These are phyloP conservation scores for Diaporthe citriasiana DNA, from an alignment of 2,329 filamentous ascomycete species.

Conservation along the genomic window DNA sequence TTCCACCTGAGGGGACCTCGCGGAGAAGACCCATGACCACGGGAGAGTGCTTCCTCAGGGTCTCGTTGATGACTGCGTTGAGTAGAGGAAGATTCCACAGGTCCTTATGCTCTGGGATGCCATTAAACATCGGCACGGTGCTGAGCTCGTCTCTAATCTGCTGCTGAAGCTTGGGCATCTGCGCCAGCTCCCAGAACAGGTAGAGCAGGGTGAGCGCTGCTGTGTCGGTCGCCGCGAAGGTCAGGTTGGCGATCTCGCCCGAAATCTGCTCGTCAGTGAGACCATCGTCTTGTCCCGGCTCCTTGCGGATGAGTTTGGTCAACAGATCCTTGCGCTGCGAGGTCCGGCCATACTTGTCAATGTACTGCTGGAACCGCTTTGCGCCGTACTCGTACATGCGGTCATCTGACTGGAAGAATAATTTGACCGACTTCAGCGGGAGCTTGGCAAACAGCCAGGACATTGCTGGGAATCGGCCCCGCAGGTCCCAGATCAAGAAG, in stretches of 20 bases:
- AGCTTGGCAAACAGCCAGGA: slow-evolving; percentile 8
- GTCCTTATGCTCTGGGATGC: slow-evolving; percentile 15
- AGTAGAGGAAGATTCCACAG: slow-evolving; percentile 7
- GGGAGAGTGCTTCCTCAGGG: slow-evolving; percentile 7
- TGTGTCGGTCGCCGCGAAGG: slow-evolving; percentile 10
- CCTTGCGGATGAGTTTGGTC: slow-evolving; percentile 13
- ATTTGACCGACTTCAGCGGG: neutral
- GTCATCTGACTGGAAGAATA: slow-evolving; percentile 9
- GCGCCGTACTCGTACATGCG: neutral
- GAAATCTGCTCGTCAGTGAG: slow-evolving; percentile 17
- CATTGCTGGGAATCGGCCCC: slow-evolving; percentile 2
- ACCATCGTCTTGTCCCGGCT: slow-evolving; percentile 3
- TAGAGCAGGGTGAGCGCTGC: neutral
- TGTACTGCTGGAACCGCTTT: slow-evolving; percentile 8
- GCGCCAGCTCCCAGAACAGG: slow-evolving; percentile 20
- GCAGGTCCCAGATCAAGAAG: slow-evolving; percentile 21
- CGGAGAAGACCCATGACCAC: slow-evolving; percentile 17
- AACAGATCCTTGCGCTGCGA: slow-evolving; percentile 1
- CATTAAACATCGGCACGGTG: neutral
- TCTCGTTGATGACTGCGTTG: slow-evolving; percentile 11
- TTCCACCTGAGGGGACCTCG: neutral
- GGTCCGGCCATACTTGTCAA: slow-evolving; percentile 12
- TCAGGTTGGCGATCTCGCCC: slow-evolving; percentile 13
- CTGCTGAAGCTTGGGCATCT: neutral
- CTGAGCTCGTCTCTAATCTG: slow-evolving; percentile 10